Conservation (phyloP, 1,139 yeast genomes). For the Protomyces lactucae-debilis region DNA sequence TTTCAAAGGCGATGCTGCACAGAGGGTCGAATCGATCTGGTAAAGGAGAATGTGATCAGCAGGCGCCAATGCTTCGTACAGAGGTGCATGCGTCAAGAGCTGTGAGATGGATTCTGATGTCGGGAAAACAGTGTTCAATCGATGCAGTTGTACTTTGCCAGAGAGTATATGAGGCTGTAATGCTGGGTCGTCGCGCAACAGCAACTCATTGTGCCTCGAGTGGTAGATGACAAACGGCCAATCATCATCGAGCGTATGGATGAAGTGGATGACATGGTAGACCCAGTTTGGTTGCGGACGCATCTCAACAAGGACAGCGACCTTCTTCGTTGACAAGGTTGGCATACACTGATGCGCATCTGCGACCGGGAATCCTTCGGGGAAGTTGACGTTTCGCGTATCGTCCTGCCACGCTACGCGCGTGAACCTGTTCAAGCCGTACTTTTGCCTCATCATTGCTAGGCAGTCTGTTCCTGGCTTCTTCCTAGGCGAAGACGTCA, state of each 20-base stretch:
- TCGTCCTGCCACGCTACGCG: not conserved
- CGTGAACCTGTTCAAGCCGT: not conserved
- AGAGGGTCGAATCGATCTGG: conserved; percentile 12
- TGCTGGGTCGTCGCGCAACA: not conserved
- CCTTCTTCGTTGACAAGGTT: not conserved
- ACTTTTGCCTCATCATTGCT: not conserved
- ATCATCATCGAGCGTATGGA: conserved; percentile 5
- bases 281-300: conserved; percentile 4
- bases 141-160: conserved; percentile 5
- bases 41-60: conserved; percentile 16
- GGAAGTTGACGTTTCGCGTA: not conserved
- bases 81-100: not conserved
- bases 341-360: not conserved
- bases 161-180: not conserved
- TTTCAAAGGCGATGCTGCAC: conserved; percentile 1
- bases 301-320: conserved; percentile 11
- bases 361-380: not conserved
- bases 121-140: not conserved
- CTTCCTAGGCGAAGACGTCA: too few relatives aligned
- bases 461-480: too few relatives aligned
- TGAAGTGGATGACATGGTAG: conserved; percentile 7
- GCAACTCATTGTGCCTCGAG: conserved; percentile 4
- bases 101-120: not conserved
- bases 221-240: conserved; percentile 20
- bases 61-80: conserved; percentile 17